Evolutionary conservation across 169 alveolate species (phyloP), one percentile per base, ranked within the genome.

Genomic region (Plasmodium falciparum): DNA sequence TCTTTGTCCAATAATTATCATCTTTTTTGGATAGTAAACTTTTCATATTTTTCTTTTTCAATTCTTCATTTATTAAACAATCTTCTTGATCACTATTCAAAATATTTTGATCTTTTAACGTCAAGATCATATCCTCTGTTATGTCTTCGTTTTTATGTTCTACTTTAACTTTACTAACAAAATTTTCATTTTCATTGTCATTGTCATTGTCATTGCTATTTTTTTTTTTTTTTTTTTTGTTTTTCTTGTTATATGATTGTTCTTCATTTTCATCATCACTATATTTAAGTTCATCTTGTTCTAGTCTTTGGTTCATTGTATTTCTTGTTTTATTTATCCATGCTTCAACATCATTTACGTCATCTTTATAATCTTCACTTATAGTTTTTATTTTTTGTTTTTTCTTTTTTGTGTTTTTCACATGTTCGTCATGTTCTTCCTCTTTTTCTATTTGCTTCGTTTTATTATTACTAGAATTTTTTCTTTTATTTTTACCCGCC

Each of bases 61-160:
- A 66, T 39, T 78, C 89, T 43, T 78, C 89, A 78, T 78, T 78
- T 65, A 78, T 63, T 78, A 78, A 58, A 43, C 67, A 78, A 22
- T 78, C 89, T 50, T 66, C 78, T 78, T 78, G 78, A 22, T 78
- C 72, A 33, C 29, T 71, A 11, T 54, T 52, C 67, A 78, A 45
- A 58, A 78, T 39, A 59, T 66, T 50, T 39, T 63, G 24, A 66
- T 78, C 89, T 50, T 78, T 78, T 20, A 78, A 59, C 13, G 89
- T 78, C 45, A 78, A 78, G 54, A 78, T 54, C 78, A 78, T 78
- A 39, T 66, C 71, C 65, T 66, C 76, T 12, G 75, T 50, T 50
- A 78, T 67, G 11, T 78, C 89, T 66, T 78, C 89, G 20, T 65
- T 78, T 66, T 78, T 78, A 45, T 78, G 89, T 78, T 78, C 78